Percentiles rank a stretch among this genome's conserved stretches.
Conservation (phyloP, 2,329 filamentous ascomycete species). For the Dactylellina drechsleri region DNA sequence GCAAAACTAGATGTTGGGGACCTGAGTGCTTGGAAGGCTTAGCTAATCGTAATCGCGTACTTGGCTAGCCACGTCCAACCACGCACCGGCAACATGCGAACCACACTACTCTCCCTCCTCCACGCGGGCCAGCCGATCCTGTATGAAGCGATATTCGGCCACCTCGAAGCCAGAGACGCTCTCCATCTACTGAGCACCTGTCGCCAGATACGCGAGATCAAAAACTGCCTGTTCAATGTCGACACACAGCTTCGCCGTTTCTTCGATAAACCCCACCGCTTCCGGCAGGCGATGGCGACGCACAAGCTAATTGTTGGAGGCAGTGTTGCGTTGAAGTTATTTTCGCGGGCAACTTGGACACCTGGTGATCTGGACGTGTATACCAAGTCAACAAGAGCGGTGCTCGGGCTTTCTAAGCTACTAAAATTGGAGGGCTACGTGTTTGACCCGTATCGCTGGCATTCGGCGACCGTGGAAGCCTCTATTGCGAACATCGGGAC, state of each 20-base stretch:
- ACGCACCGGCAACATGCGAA: too few species aligned
- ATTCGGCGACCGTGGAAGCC: slow-evolving; percentile 15
- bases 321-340: slow-evolving; percentile 28
- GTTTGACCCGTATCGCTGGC: slow-evolving; percentile 23
- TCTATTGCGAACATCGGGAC: slow-evolving; percentile 12
- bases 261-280: slow-evolving; percentile 11
- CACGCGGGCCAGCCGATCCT: not conserved
- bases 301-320: slow-evolving; percentile 25
- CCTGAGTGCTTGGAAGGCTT: too few species aligned
- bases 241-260: slow-evolving; percentile 28
- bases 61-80: too few species aligned
- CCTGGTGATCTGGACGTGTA: slow-evolving; percentile 33
- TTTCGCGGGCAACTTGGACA: slow-evolving; percentile 16
- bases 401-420: not conserved
- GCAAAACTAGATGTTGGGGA: too few species aligned
- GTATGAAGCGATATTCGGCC: slow-evolving; percentile 6
- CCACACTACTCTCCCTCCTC: not conserved
- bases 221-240: slow-evolving; percentile 21
- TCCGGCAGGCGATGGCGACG: slow-evolving; percentile 28
- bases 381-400: slow-evolving; percentile 6
- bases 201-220: slow-evolving; percentile 22
- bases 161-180: slow-evolving; percentile 15
- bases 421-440: slow-evolving; percentile 5
- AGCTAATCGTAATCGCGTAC: too few species aligned
- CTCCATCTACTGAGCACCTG: slow-evolving; percentile 27